A percentile compares a stretch with the other conserved stretches of the same genome.
Evolutionary conservation across 75 land plant species (phyloP).

Genomic region (Picea glauca): DNA sequence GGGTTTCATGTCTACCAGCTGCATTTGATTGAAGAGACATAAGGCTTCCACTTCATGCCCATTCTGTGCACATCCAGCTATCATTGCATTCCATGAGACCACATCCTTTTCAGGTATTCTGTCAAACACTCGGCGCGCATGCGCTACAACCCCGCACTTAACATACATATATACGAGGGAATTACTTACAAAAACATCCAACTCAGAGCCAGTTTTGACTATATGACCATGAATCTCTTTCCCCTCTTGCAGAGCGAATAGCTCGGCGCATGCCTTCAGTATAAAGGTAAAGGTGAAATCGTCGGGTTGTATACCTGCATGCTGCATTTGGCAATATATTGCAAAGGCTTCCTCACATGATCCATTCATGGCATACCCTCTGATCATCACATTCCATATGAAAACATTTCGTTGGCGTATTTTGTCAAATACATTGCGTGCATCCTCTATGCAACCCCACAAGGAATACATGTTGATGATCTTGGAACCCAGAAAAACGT

Average conservation of each 20-base stretch:
- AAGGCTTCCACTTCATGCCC: conserved; percentile 32
- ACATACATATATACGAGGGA: conserved; percentile 44
- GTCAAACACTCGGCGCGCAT: conserved; percentile 42
- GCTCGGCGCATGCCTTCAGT: conserved; percentile 42
- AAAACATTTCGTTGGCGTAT: conserved; percentile 13
- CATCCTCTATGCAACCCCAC: conserved; percentile 5
- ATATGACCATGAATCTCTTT: conserved; percentile 39
- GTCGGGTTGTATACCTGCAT: conserved; percentile 16
- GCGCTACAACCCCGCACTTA: conserved; percentile 25
- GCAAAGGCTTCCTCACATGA: conserved; percentile 5
- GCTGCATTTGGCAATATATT: conserved; percentile 16
- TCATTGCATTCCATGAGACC: conserved; percentile 67
- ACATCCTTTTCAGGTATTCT: conserved; percentile 41
- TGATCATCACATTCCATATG: conserved; percentile 21
- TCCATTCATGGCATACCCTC: conserved; percentile 25
- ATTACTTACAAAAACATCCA: conserved; percentile 45
- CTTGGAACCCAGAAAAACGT: conserved; percentile 11
- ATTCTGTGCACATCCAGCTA: conserved; percentile 49
- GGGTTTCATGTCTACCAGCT: conserved; percentile 24
- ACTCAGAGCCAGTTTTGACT: conserved; percentile 29
- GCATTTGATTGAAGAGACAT: conserved; percentile 39
- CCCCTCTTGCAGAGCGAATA: conserved; percentile 15
- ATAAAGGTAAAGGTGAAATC: conserved; percentile 9
- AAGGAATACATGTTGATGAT: conserved; percentile 9
- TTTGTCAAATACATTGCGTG: conserved; percentile 15